These are phyloP conservation scores for Nicotiana otophora DNA, from an alignment of 257 asterid genomes.

Conservation along the genomic window DNA sequence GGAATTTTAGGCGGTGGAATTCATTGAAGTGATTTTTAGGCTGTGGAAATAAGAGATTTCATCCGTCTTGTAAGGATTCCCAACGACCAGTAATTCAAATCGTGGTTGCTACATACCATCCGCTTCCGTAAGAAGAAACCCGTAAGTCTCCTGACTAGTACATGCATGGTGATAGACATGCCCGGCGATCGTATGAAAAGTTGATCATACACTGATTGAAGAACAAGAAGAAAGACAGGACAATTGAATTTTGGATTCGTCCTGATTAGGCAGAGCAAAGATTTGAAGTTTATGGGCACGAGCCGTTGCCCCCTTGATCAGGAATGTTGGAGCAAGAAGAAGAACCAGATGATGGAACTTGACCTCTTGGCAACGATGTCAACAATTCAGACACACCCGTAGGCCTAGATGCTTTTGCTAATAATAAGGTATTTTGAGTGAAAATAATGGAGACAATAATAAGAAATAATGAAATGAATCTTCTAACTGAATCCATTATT, in stretches of 20 bases:
- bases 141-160: no score
- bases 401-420: constrained; percentile 29
- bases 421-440: constrained; percentile 2
- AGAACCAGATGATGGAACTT: constrained; percentile 29
- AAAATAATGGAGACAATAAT: constrained; percentile 18
- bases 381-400: constrained; percentile 14
- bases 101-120: no score
- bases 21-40: no score
- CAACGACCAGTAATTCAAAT: no score
- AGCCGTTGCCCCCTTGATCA: constrained; percentile 13
- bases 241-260: not conserved
- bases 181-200: no score
- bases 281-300: constrained; percentile 30
- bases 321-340: constrained; percentile 57
- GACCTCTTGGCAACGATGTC: constrained; percentile 49
- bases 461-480: constrained; percentile 5
- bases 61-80: no score
- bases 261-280: not conserved
- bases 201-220: no score
- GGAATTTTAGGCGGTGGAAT: no score
- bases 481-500: constrained; percentile 23
- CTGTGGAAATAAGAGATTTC: no score
- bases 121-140: no score
- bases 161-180: no score
- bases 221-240: no score